phyloP scores from a whole-genome alignment of 2,329 filamentous ascomycete species.

The Exophiala viscosa region DNA sequence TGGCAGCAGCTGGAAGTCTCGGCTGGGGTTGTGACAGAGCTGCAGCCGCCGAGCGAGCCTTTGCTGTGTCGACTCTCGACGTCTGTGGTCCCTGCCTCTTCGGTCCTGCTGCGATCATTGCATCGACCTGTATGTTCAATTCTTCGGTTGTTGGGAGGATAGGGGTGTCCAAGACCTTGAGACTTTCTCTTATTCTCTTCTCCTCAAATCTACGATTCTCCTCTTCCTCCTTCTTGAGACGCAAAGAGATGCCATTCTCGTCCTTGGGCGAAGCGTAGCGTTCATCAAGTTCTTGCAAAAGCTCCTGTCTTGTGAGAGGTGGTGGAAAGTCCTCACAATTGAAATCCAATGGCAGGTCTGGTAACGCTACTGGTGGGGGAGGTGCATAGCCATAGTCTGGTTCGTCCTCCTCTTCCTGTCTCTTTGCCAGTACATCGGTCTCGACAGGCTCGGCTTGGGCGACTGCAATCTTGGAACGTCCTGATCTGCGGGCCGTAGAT shows the following conservation, averaged over 20 bases:
- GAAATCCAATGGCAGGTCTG: constrained; percentile 45
- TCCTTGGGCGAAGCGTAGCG: constrained; percentile 49
- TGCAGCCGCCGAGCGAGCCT: constrained; percentile 40
- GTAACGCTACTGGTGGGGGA: constrained; percentile 56
- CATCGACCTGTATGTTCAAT: constrained; percentile 55
- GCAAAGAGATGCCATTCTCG: constrained; percentile 58
- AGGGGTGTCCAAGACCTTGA: constrained; percentile 29
- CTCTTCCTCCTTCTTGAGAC: constrained; percentile 62
- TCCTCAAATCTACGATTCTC: constrained; percentile 64
- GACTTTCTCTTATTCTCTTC: constrained; percentile 51
- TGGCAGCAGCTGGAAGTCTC: constrained; percentile 32
- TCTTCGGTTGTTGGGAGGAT: constrained; percentile 19
- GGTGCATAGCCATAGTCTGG: constrained; percentile 89
- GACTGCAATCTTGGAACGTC: constrained; percentile 50
- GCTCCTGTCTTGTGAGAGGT: constrained; percentile 52
- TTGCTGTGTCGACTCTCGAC: constrained; percentile 37
- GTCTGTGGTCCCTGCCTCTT: constrained; percentile 29
- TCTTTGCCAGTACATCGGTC: constrained; percentile 13
- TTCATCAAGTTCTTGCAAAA: constrained; percentile 50
- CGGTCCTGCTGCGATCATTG: constrained; percentile 64
- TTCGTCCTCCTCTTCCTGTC: constrained; percentile 54
- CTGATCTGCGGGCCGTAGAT: constrained; percentile 58
- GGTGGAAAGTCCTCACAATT: constrained; percentile 49
- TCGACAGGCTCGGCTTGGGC: constrained; percentile 42
- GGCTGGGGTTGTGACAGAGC: constrained; percentile 36